Evolutionary conservation across 192 early-diverging fungal species (phyloP).

Genomic region (Umbelopsis vinacea): DNA sequence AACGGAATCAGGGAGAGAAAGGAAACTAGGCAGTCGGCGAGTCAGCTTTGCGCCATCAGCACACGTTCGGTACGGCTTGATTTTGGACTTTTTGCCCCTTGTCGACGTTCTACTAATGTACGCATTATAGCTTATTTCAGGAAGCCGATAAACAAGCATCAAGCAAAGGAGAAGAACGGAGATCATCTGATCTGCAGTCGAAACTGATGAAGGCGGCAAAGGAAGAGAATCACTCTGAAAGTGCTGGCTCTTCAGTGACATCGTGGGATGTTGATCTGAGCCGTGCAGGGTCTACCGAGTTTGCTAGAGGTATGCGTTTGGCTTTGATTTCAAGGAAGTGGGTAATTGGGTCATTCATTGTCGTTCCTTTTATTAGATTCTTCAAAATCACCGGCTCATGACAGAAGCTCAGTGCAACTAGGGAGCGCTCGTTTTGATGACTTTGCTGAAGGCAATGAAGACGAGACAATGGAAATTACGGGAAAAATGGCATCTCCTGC

Average conservation of each 20-base stretch:
- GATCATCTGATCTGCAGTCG: background rate
- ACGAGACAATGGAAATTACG: conserved; percentile 8
- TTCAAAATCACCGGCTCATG: background rate
- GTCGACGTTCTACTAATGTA: background rate
- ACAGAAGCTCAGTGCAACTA: background rate
- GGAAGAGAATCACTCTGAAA: conserved; percentile 18
- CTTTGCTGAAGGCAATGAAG: background rate
- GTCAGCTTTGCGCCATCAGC: conserved; percentile 18
- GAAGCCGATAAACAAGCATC: background rate
- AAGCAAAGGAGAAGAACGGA: background rate
- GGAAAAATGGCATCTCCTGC: background rate
- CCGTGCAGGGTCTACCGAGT: background rate
- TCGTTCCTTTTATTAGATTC: background rate
- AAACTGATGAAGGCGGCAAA: conserved; percentile 9
- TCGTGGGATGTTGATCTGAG: conserved; percentile 15
- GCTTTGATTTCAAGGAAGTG: too few species aligned
- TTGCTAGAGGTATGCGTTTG: background rate
- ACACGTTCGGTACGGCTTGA: background rate
- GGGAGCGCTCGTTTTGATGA: background rate
- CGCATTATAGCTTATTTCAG: background rate
- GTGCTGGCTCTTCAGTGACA: conserved; percentile 1
- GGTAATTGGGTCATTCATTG: too few species aligned
- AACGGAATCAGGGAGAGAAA: background rate
- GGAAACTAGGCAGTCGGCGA: background rate
- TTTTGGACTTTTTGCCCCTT: background rate